These are phyloP conservation scores for Prunus mongolica DNA, from an alignment of 306 rosid genomes.

Conservation along the genomic window DNA sequence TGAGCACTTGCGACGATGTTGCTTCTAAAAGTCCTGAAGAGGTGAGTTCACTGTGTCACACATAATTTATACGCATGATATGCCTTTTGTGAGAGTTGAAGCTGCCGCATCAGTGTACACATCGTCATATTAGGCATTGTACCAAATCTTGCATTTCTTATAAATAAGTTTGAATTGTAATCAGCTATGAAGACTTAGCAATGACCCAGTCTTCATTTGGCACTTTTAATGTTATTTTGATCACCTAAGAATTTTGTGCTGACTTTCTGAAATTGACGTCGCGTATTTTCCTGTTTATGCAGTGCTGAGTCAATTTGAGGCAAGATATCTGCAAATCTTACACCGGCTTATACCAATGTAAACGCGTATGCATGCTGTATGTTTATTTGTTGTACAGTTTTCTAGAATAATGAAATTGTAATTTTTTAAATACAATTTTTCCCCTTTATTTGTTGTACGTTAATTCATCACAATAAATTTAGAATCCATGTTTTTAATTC, in stretches of 20 bases:
- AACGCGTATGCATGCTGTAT: background rate
- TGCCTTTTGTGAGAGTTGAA: background rate
- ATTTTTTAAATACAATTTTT: background rate
- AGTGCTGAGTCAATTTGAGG: background rate
- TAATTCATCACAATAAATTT: background rate
- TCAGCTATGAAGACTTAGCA: background rate
- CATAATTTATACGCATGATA: background rate
- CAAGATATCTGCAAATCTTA: background rate
- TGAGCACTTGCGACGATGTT: constrained; percentile 65
- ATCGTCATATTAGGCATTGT: background rate
- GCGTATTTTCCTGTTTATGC: background rate
- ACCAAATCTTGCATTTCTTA: background rate
- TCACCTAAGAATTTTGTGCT: background rate
- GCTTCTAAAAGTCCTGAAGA: constrained; percentile 21
- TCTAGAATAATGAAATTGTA: background rate
- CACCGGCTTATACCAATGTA: background rate
- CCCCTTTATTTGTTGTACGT: background rate
- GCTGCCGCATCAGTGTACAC: too few relatives aligned
- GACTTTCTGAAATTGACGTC: background rate
- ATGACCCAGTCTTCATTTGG: background rate
- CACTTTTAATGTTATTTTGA: background rate
- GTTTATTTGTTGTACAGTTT: background rate
- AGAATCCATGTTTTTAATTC: background rate
- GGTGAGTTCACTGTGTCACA: constrained; percentile 26
- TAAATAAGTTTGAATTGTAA: background rate